Conservation (phyloP, 495 filamentous ascomycete species). For the Penicillium maclennaniae region DNA sequence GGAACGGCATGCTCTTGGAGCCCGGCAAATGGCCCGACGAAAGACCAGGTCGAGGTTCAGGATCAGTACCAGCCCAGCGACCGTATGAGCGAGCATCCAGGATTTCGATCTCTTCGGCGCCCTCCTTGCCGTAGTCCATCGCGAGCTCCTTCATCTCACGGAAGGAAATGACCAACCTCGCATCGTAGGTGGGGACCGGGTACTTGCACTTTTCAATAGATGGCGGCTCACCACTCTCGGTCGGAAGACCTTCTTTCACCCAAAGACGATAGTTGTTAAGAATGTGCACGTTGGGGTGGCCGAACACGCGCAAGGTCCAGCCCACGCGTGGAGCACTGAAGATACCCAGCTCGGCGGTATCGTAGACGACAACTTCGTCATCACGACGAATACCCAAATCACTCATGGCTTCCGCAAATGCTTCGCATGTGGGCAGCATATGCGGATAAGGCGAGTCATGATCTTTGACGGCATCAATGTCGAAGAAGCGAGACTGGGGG, state of each 20-base stretch:
- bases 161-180: conserved; percentile 60
- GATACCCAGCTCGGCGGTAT: conserved; percentile 80
- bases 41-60: conserved; percentile 84
- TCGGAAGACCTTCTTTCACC: conserved; percentile 75
- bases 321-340: conserved; percentile 90
- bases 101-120: conserved; percentile 76
- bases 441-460: conserved; percentile 85
- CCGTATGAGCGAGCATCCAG: conserved; percentile 81
- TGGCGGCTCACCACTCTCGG: conserved; percentile 70
- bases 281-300: conserved; percentile 84
- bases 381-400: conserved; percentile 78
- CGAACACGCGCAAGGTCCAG: conserved; percentile 89
- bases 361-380: conserved; percentile 90
- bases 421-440: conserved; percentile 81
- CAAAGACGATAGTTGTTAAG: conserved; percentile 92
- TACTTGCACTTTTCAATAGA: conserved; percentile 55
- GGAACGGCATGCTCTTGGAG: conserved; percentile 77
- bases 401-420: conserved; percentile 85
- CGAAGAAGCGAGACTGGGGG: conserved; percentile 90
- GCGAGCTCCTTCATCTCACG: conserved; percentile 77
- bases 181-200: conserved; percentile 50
- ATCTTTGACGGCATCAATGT: conserved; percentile 88
- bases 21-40: conserved; percentile 89
- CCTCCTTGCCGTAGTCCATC: conserved; percentile 71
- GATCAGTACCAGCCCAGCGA: conserved; percentile 76